phyloP scores from a whole-genome alignment of 192 early-diverging fungal genomes.

The Coemansia reversa region DNA sequence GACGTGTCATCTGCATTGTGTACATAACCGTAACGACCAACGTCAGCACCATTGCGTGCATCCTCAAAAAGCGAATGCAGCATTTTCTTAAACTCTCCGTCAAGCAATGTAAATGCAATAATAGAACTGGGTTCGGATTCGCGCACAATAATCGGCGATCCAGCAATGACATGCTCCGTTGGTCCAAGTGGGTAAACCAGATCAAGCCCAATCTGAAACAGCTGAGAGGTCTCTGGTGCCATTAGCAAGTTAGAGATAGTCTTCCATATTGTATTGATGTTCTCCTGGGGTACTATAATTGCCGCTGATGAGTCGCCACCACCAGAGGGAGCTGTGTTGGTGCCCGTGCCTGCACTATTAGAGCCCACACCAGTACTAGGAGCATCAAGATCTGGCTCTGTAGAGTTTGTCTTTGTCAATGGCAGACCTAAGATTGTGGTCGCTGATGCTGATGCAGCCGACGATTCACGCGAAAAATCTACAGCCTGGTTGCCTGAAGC shows the following conservation, averaged over 20 bases:
- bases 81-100: conserved; percentile 39
- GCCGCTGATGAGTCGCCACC: conserved; percentile 22
- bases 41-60: conserved; percentile 16
- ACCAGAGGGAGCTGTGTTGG: conserved; percentile 4
- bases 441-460: conserved; percentile 16
- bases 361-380: conserved; percentile 5
- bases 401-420: conserved; percentile 28
- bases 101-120: conserved; percentile 84
- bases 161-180: conserved; percentile 85
- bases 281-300: conserved; percentile 24
- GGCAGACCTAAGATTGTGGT: conserved; percentile 14
- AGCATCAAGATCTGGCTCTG: conserved; percentile 18
- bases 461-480: conserved; percentile 21
- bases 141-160: conserved; percentile 81
- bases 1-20: background rate
- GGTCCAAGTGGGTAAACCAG: conserved; percentile 54
- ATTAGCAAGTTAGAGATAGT: conserved; percentile 45
- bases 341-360: background rate
- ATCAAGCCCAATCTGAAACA: conserved; percentile 48
- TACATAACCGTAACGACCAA: conserved; percentile 10
- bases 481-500: conserved; percentile 2
- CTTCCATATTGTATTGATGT: conserved; percentile 40
- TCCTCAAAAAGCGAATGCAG: conserved; percentile 38
- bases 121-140: conserved; percentile 94
- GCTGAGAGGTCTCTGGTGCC: conserved; percentile 37